Evolutionary conservation across 768 basidiomycete genomes (phyloP).

Genomic region (Xerocomellus chrysenteron): DNA sequence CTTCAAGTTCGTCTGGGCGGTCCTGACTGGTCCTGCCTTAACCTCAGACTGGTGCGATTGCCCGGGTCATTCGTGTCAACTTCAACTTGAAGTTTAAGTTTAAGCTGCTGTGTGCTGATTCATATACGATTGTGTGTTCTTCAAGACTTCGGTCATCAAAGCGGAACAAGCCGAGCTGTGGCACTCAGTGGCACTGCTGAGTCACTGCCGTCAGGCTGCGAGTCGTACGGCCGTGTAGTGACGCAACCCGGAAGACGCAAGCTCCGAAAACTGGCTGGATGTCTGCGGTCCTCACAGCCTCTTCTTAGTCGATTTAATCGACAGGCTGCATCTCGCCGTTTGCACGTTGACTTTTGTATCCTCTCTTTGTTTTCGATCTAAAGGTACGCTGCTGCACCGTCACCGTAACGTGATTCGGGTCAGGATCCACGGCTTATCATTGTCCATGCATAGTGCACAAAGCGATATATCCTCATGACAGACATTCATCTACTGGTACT

Average conservation of each 20-base stretch:
- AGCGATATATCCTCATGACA: conserved; percentile 19
- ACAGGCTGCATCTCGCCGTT: background rate
- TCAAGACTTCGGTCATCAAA: background rate
- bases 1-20: too few species aligned
- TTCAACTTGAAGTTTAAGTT: too few species aligned
- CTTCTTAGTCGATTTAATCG: background rate
- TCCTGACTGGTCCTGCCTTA: too few species aligned
- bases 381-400: conserved; percentile 2
- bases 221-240: background rate
- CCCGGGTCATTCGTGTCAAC: too few species aligned
- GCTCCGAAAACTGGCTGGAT: background rate
- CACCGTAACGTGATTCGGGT: background rate
- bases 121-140: background rate
- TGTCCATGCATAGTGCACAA: background rate
- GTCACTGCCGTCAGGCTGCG: too few species aligned
- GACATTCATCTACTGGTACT: conserved; percentile 44
- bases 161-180: conserved; percentile 1
- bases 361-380: background rate
- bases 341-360: conserved; percentile 4
- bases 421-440: background rate
- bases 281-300: conserved; percentile 1
- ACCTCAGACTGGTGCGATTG: too few species aligned
- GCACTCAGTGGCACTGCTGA: background rate
- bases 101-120: background rate
- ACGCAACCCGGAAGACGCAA: background rate